A percentile compares a stretch with the other conserved stretches of the same genome.
phyloP scores from a whole-genome alignment of 345 rosid species.

The Lenwebbia sp. region DNA sequence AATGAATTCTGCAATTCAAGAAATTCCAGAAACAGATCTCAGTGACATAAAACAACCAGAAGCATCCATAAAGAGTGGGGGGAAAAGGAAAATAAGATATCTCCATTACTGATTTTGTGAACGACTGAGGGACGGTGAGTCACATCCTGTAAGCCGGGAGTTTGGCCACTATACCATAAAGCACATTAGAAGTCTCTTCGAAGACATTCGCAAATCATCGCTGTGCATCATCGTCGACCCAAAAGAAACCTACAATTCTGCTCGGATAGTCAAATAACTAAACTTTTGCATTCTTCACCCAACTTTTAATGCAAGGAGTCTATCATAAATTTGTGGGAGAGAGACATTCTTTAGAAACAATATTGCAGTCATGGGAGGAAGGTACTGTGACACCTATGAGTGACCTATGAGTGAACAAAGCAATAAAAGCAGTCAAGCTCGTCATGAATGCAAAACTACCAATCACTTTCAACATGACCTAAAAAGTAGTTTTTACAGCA shows the following conservation, averaged over 20 bases:
- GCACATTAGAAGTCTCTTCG: not conserved
- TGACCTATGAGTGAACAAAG: constrained; percentile 17
- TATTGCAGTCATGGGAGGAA: not conserved
- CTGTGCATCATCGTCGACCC: not conserved
- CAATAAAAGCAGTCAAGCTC: constrained; percentile 9
- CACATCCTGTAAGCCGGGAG: constrained; percentile 31
- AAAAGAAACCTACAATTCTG: not conserved
- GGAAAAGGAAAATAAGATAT: constrained; percentile 4
- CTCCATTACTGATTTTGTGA: constrained; percentile 21
- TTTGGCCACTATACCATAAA: constrained; percentile 27
- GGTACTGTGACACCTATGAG: not conserved
- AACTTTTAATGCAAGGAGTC: not conserved
- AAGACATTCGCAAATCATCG: not conserved
- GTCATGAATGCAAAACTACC: constrained; percentile 7
- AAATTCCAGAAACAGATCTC: not conserved
- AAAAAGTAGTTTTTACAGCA: not conserved
- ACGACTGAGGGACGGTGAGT: constrained; percentile 34
- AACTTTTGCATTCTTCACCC: not conserved
- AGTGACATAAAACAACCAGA: not conserved
- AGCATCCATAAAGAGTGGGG: not conserved
- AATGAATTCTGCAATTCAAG: constrained; percentile 25
- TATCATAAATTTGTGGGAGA: not conserved
- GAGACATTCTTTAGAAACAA: not conserved
- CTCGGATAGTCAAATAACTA: not conserved
- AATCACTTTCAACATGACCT: not conserved